Conservation (phyloP, 1,284 basidiomycete species). For the Sanghuangporus sanghuang region DNA sequence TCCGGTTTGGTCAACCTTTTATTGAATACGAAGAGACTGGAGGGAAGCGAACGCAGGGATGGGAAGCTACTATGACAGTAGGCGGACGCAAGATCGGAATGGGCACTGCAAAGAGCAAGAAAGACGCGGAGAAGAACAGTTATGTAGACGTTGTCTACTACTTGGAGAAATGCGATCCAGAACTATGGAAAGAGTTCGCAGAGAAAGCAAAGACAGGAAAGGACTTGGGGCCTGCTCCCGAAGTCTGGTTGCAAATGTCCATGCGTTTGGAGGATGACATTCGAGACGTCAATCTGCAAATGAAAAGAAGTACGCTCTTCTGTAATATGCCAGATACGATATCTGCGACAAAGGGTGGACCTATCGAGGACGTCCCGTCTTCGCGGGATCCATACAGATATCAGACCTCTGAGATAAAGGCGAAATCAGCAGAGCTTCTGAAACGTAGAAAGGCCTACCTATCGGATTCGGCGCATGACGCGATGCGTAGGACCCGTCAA, state of each 20-base stretch:
- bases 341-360: neutral
- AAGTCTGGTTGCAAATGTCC: constrained; percentile 68
- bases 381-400: constrained; percentile 26
- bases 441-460: constrained; percentile 60
- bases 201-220: constrained; percentile 57
- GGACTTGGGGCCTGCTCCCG: constrained; percentile 66
- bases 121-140: constrained; percentile 67
- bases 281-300: constrained; percentile 65
- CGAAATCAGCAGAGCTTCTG: constrained; percentile 60
- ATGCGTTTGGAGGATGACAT: constrained; percentile 71
- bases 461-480: constrained; percentile 52
- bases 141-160: constrained; percentile 88
- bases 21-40: constrained; percentile 46
- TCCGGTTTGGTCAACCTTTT: constrained; percentile 78
- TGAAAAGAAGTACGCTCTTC: constrained; percentile 51
- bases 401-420: constrained; percentile 28
- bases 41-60: constrained; percentile 33
- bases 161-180: constrained; percentile 78
- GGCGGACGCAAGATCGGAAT: constrained; percentile 78
- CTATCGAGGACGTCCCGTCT: neutral
- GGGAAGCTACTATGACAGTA: constrained; percentile 84
- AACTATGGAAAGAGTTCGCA: constrained; percentile 74
- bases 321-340: constrained; percentile 36
- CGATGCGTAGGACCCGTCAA: constrained; percentile 65
- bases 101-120: constrained; percentile 70